Base-by-base conservation (phyloP, 495 filamentous ascomycete genomes). In the Xylona heveae region DNA sequence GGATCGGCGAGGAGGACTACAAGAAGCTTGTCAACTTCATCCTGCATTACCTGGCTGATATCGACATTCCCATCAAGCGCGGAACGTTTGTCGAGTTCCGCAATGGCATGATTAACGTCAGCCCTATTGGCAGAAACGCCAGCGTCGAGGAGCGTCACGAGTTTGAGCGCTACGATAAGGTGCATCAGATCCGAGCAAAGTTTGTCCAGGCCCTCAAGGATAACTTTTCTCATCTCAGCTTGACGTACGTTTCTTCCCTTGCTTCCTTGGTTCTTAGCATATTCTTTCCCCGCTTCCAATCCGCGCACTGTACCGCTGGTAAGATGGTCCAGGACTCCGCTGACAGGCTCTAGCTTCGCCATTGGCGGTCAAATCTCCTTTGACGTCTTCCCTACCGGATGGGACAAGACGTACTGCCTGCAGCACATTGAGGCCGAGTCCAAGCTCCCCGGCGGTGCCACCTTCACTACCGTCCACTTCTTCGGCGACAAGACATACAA, bases 381-480 rank as follows among this genome's bases (percentile, higher is more conserved):
- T 58, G 88, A 97, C 48, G 81, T 94, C 38, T 97, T 97, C 64
- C 88, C 88, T 31, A 71, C 57, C 1, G 88, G 88, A 42, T 97
- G 88, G 88, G 85, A 97, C 55, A 97, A 95, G 66, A 90, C 78
- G n/a, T 97, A 85, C 61, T 93, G 85, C 54, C 58, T 97, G 41
- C 63, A 67, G 44, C 83, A 94, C 51, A 49, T 97, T 19, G 77
- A 78, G 54, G 65, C 68, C 33, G 88, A 95, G 50, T 78, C 75
- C 46, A 58, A 69, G 42, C 53, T 59, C 39, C 55, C 61, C 5
- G 66, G 61, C 36, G 80, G 78, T 16, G 13, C 28, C 24, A 55
- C 81, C 35, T 97, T 83, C 54, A 76, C 64, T 34, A 83, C 70
- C 16, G 75, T 95, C 45, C 88, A 95, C 61, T 97, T 95, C 68